phyloP scores from a whole-genome alignment of 2,329 filamentous ascomycete species.

The Emericellopsis cladophorae region DNA sequence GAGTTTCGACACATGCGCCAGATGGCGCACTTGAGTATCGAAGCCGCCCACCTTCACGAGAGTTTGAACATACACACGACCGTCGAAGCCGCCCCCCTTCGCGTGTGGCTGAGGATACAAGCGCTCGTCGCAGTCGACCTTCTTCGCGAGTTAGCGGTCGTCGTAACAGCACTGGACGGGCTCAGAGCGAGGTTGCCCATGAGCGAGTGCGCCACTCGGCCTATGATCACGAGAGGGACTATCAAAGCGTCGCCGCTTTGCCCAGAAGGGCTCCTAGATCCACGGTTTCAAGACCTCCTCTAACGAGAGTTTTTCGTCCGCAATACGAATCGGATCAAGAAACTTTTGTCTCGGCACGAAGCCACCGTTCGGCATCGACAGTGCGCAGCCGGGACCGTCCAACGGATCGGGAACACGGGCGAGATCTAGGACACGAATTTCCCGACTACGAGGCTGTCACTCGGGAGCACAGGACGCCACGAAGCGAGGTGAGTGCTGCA shows the following conservation, averaged over 20 bases:
- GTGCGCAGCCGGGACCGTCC: slow-evolving; percentile 6
- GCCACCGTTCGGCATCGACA: slow-evolving; percentile 21
- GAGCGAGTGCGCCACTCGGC: not conserved
- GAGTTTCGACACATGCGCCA: not conserved
- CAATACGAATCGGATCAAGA: slow-evolving; percentile 11
- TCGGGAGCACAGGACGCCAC: not conserved
- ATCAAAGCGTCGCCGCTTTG: too few species aligned
- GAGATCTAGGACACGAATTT: not conserved
- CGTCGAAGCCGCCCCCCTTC: too few species aligned
- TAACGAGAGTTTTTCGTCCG: not conserved
- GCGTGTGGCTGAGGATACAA: too few species aligned
- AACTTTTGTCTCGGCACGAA: slow-evolving; percentile 30
- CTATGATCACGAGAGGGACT: not conserved
- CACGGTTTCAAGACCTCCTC: not conserved
- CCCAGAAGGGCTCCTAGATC: not conserved
- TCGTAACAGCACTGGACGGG: too few species aligned
- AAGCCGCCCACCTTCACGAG: not conserved
- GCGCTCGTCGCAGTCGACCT: too few species aligned
- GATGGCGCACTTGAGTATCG: not conserved
- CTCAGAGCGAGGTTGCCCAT: not conserved
- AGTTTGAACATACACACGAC: too few species aligned
- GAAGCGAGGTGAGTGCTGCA: not conserved
- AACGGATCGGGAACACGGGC: not conserved
- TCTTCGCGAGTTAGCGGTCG: too few species aligned
- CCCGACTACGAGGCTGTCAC: not conserved